Percentiles rank a stretch among this genome's conserved stretches.
Evolutionary conservation across 73 alveolate genomes (phyloP).

Genomic region (Paraurostyla sp.): DNA sequence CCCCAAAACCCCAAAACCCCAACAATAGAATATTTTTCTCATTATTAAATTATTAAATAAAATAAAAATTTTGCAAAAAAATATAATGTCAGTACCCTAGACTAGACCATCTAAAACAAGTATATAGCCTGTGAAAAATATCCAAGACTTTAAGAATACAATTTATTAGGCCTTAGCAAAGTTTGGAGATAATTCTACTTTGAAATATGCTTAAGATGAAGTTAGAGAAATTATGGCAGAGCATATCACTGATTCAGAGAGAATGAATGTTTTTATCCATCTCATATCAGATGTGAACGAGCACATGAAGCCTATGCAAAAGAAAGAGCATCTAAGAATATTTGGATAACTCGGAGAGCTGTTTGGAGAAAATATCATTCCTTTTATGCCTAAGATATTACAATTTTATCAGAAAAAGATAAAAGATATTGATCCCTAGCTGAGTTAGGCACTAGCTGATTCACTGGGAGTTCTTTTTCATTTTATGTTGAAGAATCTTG

Average conservation of each 20-base stretch:
- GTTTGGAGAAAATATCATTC: slow-evolving; percentile 71
- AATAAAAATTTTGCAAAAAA: not conserved
- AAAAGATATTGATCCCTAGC: slow-evolving; percentile 68
- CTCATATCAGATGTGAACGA: slow-evolving; percentile 68
- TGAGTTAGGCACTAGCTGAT: slow-evolving; percentile 64
- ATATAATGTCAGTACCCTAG: not conserved
- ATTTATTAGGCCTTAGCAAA: slow-evolving; percentile 50
- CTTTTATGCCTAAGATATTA: slow-evolving; percentile 73
- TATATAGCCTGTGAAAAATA: not conserved
- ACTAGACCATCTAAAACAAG: not conserved
- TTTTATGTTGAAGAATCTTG: slow-evolving; percentile 67
- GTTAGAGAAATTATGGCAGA: slow-evolving; percentile 70
- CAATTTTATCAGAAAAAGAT: slow-evolving; percentile 57
- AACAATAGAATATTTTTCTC: too few species aligned
- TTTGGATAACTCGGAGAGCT: slow-evolving; percentile 73
- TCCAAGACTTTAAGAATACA: not conserved
- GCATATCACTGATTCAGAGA: slow-evolving; percentile 78
- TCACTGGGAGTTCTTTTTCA: slow-evolving; percentile 71
- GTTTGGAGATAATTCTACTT: slow-evolving; percentile 55
- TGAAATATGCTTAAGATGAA: slow-evolving; percentile 67
- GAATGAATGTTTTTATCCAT: slow-evolving; percentile 69
- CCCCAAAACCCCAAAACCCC: too few species aligned
- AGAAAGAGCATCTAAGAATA: slow-evolving; percentile 72
- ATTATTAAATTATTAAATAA: too few species aligned
- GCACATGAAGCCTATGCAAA: slow-evolving; percentile 67